phyloP scores from a whole-genome alignment of 805 yeast species.

The Starmera caribaea region DNA sequence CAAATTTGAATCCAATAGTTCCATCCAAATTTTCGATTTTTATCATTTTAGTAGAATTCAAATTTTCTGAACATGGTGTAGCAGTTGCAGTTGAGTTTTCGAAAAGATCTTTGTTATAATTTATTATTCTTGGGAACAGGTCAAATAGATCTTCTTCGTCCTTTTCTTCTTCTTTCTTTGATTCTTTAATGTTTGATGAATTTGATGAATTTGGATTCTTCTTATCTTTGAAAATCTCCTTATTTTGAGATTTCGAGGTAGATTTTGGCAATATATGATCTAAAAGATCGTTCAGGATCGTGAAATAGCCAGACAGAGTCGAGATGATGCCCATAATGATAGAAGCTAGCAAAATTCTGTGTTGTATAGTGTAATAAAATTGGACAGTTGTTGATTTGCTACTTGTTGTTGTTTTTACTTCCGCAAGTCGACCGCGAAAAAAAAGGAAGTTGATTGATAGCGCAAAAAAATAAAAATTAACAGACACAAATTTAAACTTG shows the following conservation, averaged over 20 bases:
- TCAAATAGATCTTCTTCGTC: background rate
- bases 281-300: background rate
- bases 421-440: too few species aligned
- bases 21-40: constrained; percentile 44
- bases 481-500: too few species aligned
- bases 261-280: background rate
- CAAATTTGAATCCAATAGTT: constrained; percentile 47
- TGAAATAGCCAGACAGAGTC: background rate
- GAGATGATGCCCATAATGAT: background rate
- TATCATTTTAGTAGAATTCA: constrained; percentile 35
- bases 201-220: background rate
- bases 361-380: background rate
- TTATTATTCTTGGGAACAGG: constrained; percentile 14
- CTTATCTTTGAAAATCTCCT: background rate
- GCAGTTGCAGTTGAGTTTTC: constrained; percentile 8
- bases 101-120: constrained; percentile 6
- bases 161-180: background rate
- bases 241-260: too few species aligned
- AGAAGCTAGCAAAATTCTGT: background rate
- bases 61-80: constrained; percentile 35
- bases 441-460: too few species aligned
- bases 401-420: too few species aligned
- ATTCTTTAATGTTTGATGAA: background rate
- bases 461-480: too few species aligned
- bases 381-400: too few species aligned